These are phyloP conservation scores for Suhomyces kilbournensis DNA, from an alignment of 805 yeast species.

Conservation along the genomic window DNA sequence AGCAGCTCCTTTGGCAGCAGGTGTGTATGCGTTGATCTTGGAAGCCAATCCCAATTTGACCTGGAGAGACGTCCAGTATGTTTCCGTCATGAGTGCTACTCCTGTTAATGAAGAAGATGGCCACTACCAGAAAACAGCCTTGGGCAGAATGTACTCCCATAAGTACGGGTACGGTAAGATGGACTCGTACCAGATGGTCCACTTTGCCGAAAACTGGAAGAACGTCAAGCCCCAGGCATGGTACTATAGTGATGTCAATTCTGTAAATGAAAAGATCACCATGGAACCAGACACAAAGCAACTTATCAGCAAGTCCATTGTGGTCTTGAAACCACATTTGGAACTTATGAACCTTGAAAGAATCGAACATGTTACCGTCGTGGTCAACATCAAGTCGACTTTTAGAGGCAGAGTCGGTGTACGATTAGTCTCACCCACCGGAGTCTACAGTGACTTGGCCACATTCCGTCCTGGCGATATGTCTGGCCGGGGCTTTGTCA, in stretches of 20 bases:
- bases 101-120: conserved; percentile 68
- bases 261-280: conserved; percentile 26
- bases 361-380: conserved; percentile 83
- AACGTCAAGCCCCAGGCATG: conserved; percentile 92
- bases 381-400: conserved; percentile 63
- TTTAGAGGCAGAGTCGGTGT: conserved; percentile 70
- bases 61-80: conserved; percentile 94
- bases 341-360: conserved; percentile 58
- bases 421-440: conserved; percentile 69
- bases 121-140: conserved; percentile 68
- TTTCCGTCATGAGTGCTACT: conserved; percentile 67
- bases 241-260: conserved; percentile 49
- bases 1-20: conserved; percentile 98
- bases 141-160: conserved; percentile 73
- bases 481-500: conserved; percentile 54
- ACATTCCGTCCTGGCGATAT: conserved; percentile 59
- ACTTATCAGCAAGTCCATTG: conserved; percentile 21
- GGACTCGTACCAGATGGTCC: conserved; percentile 76
- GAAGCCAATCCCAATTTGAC: conserved; percentile 83
- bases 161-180: conserved; percentile 89
- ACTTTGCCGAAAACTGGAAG: conserved; percentile 69
- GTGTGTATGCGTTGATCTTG: conserved; percentile 80
- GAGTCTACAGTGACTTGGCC: conserved; percentile 72
- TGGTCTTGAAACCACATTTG: conserved; percentile 49
- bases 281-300: background rate